Evolutionary conservation across 2,329 filamentous ascomycete species (phyloP).

Genomic region (Verticillium tricorpus): DNA sequence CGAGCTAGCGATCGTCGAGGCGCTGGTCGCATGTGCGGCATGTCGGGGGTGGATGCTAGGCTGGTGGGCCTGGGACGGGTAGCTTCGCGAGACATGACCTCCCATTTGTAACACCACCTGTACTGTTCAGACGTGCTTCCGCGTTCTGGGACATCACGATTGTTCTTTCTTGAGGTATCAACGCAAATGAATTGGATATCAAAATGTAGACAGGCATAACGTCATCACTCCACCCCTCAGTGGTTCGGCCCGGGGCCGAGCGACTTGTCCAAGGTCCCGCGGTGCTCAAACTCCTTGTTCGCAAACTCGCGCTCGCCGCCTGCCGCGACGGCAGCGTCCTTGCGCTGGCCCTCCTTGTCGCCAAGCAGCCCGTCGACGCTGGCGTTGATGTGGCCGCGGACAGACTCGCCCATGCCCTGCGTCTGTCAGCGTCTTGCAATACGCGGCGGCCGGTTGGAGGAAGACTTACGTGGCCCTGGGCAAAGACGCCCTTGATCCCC

Average conservation of each 20-base stretch:
- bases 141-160: not conserved
- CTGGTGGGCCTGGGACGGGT: not conserved
- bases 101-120: not conserved
- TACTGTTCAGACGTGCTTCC: not conserved
- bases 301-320: slow-evolving; percentile 13
- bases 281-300: slow-evolving; percentile 9
- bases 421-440: not conserved
- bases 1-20: not conserved
- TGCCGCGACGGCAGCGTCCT: slow-evolving; percentile 21
- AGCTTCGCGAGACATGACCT: not conserved
- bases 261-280: slow-evolving; percentile 10
- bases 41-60: slow-evolving; percentile 1
- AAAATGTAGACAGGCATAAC: not conserved
- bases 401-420: slow-evolving; percentile 10
- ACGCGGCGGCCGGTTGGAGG: not conserved
- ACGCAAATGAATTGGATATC: not conserved
- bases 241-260: not conserved
- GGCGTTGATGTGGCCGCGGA: slow-evolving; percentile 26
- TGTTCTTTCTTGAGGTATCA: not conserved
- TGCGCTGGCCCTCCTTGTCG: slow-evolving; percentile 26
- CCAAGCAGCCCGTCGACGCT: slow-evolving; percentile 21
- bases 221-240: not conserved
- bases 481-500: slow-evolving; percentile 11
- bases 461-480: slow-evolving; percentile 10
- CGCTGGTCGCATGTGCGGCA: slow-evolving; percentile 5